Base-by-base conservation (phyloP, 169 alveolate genomes). In the Plasmodium vivax region DNA sequence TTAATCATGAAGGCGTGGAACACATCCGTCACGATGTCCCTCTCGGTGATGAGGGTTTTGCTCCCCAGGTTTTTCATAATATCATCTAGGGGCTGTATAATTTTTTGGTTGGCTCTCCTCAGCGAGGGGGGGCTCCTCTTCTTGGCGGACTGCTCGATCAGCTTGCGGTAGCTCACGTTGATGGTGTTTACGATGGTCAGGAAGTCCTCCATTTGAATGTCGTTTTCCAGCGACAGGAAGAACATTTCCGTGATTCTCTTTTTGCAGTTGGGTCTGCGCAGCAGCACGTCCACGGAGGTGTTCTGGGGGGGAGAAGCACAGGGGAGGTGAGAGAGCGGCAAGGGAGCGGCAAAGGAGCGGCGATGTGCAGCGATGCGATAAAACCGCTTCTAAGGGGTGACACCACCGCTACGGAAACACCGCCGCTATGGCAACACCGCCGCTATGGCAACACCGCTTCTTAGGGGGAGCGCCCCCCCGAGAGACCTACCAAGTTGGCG, bases 211-310 rank as follows among this genome's bases (percentile, higher is more conserved):
- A 88, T 88, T 45, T 88, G 56, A n/a, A 88, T 88, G 62, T 88
- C 82, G 19, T 88, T 88, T 56, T 88, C 94, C 23, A 88, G 34
- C 0, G 94, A 45, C 8, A 88, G 51, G 41, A 79, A 88, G 38
- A 88, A 79, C 90, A 88, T 88, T 56, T 88, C 94, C 12, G 94
- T 88, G 27, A 88, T 79, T 47, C 94, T 8, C 14, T 34, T 88
- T 80, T 88, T 88, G 41, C 94, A 88, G 19, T 88, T 36, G 0
- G 94, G 94, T 80, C 94, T 88, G 30, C 94, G 81, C 45, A 88
- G 27, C 38, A 88, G 54, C 36, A 88, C 90, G 16, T 88, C 94
- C 19, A 88, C 94, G n/a, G 94, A 88, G 12, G 94, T 51, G 72
- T 72, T 88, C 94, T 88, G 72, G 16, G 73, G 73, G 41, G 41